Evolutionary conservation across 106 monocot genomes (phyloP), one percentile per base, ranked within the genome.

Genomic region (Acorus gramineus): DNA sequence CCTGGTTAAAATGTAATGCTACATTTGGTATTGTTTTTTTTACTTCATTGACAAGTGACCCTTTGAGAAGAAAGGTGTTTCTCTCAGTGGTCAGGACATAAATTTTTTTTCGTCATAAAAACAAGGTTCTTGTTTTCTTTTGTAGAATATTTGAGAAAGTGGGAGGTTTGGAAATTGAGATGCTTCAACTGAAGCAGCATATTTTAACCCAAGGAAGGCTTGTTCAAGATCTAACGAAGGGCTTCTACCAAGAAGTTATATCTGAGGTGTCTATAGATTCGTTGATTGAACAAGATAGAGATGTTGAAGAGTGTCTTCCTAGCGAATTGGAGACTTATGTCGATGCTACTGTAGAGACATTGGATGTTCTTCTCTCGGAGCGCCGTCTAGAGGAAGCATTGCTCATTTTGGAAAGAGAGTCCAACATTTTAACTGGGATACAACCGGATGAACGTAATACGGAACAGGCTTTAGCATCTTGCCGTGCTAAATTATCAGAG

Each of bases 61-160:
- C 28, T 28, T 28, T 28, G 28, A 28, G 28, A 28, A 28, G 28
- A 28, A 28, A 28, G 28, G 28, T 28, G 28, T 28, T 28, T 28
- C 28, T 28, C 28, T 28, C 28, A 28, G 28, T 28, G 28, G 28
- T 28, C 28, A 28, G 1, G 28, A 28, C 28, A 28, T 28, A 28
- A 28, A 28, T 28, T 28, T 28, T 28, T 28, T 28, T 28, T 28
- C 0, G 28, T 28, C 28, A 28, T 28, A 28, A 28, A 28, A 1
- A 28, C 28, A 55, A 53, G 6, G 9, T 47, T 14, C 28, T 55
- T 4, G 54, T 11, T 67, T 47, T 4, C 67, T 8, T 63, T 44
- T 71, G 56, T 80, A 84, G 84, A 63, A 62, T 80, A 51, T 80
- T 77, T 57, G 66, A 80, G 65, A 80, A 77, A 77, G 53, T 68